phyloP scores from a whole-genome alignment of 768 basidiomycete species.

The Leccinum aurantiacum region DNA sequence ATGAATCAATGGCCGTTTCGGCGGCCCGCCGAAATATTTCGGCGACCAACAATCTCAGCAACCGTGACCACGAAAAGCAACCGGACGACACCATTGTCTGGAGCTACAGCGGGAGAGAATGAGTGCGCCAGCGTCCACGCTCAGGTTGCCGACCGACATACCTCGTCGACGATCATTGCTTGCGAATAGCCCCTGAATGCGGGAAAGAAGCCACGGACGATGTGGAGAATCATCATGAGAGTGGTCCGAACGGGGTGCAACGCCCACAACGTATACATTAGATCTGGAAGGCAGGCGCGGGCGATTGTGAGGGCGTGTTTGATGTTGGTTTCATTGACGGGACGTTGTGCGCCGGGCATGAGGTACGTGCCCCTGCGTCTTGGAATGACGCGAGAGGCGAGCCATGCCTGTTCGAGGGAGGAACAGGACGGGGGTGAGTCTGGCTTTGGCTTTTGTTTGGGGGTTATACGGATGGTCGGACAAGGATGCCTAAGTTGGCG shows the following conservation, averaged over 20 bases:
- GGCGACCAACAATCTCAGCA: slow-evolving; percentile 55
- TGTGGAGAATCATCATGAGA: slow-evolving; percentile 69
- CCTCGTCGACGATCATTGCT: slow-evolving; percentile 84
- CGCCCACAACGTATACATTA: slow-evolving; percentile 49
- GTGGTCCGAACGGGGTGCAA: slow-evolving; percentile 68
- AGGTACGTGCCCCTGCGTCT: slow-evolving; percentile 45
- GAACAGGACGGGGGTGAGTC: not conserved
- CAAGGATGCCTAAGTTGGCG: slow-evolving; percentile 23
- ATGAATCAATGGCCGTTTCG: slow-evolving; percentile 66
- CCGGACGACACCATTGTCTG: slow-evolving; percentile 68
- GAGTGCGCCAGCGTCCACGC: slow-evolving; percentile 3
- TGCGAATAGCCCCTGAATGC: slow-evolving; percentile 86
- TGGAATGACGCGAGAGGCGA: slow-evolving; percentile 54
- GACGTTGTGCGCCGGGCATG: slow-evolving; percentile 68
- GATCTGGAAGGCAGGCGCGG: slow-evolving; percentile 51
- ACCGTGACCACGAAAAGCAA: slow-evolving; percentile 67
- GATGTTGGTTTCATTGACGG: slow-evolving; percentile 56
- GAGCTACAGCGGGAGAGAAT: slow-evolving; percentile 42
- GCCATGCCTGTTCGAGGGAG: slow-evolving; percentile 49
- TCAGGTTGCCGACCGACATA: slow-evolving; percentile 34
- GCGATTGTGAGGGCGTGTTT: slow-evolving; percentile 56
- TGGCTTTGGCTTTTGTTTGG: not conserved
- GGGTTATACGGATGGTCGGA: slow-evolving; percentile 6
- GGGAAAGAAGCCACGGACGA: slow-evolving; percentile 73
- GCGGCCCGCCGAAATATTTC: slow-evolving; percentile 64